phyloP scores from a whole-genome alignment of 495 filamentous ascomycete genomes.

The Aspergillus sclerotiicarbonarius region DNA sequence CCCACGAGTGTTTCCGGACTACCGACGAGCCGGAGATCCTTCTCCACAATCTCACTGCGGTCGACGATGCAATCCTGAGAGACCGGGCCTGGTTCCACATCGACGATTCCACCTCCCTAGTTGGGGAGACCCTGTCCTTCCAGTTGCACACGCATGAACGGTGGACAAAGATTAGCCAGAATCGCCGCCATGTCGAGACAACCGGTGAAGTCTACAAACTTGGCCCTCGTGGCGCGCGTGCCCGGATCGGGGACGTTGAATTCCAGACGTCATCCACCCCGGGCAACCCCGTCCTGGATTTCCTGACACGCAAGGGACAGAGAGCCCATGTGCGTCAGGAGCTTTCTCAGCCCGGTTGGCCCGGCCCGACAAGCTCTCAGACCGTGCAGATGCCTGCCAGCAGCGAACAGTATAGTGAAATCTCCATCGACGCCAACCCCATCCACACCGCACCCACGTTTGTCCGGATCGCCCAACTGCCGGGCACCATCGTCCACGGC shows the following conservation, averaged over 20 bases:
- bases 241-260: not conserved
- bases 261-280: not conserved
- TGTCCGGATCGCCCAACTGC: not conserved
- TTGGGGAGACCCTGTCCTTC: constrained; percentile 1
- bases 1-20: not conserved
- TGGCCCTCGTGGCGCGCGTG: not conserved
- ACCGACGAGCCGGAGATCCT: constrained; percentile 1
- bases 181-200: not conserved
- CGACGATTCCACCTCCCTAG: not conserved
- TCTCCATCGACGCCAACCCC: not conserved
- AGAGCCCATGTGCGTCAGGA: not conserved
- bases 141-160: not conserved
- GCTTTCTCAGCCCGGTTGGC: not conserved
- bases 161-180: not conserved
- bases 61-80: not conserved
- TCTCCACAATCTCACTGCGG: not conserved
- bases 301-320: not conserved
- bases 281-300: constrained; percentile 4
- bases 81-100: not conserved
- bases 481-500: constrained; percentile 1
- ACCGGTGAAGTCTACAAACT: not conserved
- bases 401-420: not conserved
- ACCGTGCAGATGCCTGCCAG: not conserved
- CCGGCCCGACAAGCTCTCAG: not conserved
- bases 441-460: not conserved